These are phyloP conservation scores for Psophocarpus tetragonolobus DNA, from an alignment of 306 rosid species.

Conservation along the genomic window DNA sequence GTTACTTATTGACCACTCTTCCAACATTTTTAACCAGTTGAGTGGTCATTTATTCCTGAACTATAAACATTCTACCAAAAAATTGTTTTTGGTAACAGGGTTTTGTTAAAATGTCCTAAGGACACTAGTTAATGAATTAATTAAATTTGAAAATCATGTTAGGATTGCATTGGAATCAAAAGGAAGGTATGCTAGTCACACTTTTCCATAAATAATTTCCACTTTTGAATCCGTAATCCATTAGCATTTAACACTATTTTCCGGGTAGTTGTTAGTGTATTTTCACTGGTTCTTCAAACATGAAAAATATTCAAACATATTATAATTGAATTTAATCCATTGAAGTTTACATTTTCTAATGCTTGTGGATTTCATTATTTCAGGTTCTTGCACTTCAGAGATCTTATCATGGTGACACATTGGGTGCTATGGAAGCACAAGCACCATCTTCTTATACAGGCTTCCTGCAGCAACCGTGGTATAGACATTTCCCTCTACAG, in stretches of 20 bases:
- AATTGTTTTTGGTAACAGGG: background rate
- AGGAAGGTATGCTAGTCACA: background rate
- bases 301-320: background rate
- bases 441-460: slow-evolving; percentile 96
- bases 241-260: background rate
- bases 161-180: background rate
- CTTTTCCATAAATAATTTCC: background rate
- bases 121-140: background rate
- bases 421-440: slow-evolving; percentile 99
- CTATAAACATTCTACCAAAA: background rate
- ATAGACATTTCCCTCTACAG: slow-evolving; percentile 24
- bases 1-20: background rate
- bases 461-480: slow-evolving; percentile 99
- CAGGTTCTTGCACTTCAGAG: slow-evolving; percentile 91
- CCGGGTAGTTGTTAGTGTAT: slow-evolving; percentile 18
- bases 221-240: background rate
- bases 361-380: slow-evolving; percentile 36
- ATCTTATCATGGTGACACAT: slow-evolving; percentile 95
- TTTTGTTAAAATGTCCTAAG: background rate
- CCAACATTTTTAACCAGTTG: background rate
- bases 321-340: background rate
- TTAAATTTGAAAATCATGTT: background rate
- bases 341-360: slow-evolving; percentile 25
- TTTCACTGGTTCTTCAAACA: slow-evolving; percentile 21
- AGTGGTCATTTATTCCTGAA: background rate